A percentile compares a stretch with the other conserved stretches of the same genome.
phyloP scores from a whole-genome alignment of 495 filamentous ascomycete species.

The Penicillium daleae region DNA sequence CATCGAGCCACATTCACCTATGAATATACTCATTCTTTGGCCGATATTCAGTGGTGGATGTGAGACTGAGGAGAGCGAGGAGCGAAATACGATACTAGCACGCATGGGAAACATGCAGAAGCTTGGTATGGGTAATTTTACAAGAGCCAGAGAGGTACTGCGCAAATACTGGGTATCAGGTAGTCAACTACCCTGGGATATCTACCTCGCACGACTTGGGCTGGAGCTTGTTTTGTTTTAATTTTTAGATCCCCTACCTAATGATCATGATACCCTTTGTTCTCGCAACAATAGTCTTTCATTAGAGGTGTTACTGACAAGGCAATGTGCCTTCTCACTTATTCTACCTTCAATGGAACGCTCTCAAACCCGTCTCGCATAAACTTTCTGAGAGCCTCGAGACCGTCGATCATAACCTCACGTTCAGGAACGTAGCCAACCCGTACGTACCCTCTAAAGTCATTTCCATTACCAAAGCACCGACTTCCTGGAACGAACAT shows the following conservation, averaged over 20 bases:
- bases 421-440: slow-evolving; percentile 77
- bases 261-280: neutral
- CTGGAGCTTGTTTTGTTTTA: slow-evolving; percentile 38
- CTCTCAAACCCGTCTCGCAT: slow-evolving; percentile 60
- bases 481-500: slow-evolving; percentile 74
- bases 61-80: slow-evolving; percentile 29
- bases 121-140: slow-evolving; percentile 42
- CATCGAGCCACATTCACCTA: slow-evolving; percentile 28
- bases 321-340: neutral
- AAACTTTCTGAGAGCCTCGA: slow-evolving; percentile 65
- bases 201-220: slow-evolving; percentile 25
- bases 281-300: neutral
- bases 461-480: slow-evolving; percentile 70
- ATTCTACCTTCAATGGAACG: neutral
- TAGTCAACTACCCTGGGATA: slow-evolving; percentile 32
- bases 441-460: slow-evolving; percentile 77
- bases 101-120: slow-evolving; percentile 39
- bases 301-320: too few species aligned
- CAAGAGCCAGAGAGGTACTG: slow-evolving; percentile 31
- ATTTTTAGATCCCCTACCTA: neutral
- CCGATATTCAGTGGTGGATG: slow-evolving; percentile 42
- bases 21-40: slow-evolving; percentile 41
- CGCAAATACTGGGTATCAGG: slow-evolving; percentile 27
- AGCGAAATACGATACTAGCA: slow-evolving; percentile 26
- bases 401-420: slow-evolving; percentile 64